phyloP scores from a whole-genome alignment of 345 rosid species.

The Eucalyptus grandis region DNA sequence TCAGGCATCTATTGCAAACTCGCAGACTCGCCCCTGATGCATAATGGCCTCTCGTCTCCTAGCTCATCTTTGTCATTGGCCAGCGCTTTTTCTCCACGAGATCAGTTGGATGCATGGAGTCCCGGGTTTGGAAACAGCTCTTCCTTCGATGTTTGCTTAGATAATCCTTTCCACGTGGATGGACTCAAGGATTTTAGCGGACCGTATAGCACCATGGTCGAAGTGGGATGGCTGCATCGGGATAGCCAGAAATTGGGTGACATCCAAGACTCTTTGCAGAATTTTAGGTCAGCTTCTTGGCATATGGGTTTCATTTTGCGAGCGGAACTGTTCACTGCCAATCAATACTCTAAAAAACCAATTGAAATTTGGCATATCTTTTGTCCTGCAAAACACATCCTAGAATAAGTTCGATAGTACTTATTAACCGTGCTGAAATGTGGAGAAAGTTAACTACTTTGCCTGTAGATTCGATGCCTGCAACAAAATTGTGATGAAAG shows the following conservation, averaged over 20 bases:
- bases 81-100: conserved; percentile 62
- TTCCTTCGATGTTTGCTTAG: conserved; percentile 65
- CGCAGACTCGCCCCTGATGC: conserved; percentile 59
- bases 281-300: conserved; percentile 51
- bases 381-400: neutral
- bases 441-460: neutral
- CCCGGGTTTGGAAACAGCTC: conserved; percentile 72
- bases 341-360: neutral
- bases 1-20: conserved; percentile 84
- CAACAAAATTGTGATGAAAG: neutral
- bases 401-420: neutral
- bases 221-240: conserved; percentile 71
- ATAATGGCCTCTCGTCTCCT: conserved; percentile 63
- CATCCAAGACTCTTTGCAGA: conserved; percentile 62
- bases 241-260: conserved; percentile 68
- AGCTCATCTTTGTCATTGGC: conserved; percentile 58
- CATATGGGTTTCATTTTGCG: neutral
- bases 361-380: neutral
- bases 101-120: conserved; percentile 76
- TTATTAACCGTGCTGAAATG: neutral
- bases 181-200: conserved; percentile 91
- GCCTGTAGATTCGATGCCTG: neutral
- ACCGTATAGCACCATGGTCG: conserved; percentile 79
- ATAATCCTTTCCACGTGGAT: conserved; percentile 78
- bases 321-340: neutral